phyloP scores from a whole-genome alignment of 495 filamentous ascomycete genomes.

The Tetracladium marchalianum region DNA sequence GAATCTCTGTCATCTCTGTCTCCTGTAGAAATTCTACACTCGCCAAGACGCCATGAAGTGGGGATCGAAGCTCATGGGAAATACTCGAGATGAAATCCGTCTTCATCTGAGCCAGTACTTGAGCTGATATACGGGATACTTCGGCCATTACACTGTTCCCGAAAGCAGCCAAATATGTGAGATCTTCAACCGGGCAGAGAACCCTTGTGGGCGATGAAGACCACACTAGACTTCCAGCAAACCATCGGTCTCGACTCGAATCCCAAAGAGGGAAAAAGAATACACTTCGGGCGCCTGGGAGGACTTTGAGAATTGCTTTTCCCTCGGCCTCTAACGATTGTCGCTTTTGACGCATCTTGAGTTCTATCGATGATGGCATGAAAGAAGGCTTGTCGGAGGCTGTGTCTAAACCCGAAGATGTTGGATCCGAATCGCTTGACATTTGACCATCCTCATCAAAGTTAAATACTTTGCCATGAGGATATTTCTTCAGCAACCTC shows the following conservation, averaged over 20 bases:
- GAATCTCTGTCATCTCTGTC: slow-evolving; percentile 40
- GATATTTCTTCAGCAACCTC: slow-evolving; percentile 27
- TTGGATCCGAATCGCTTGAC: slow-evolving; percentile 20
- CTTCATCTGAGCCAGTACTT: slow-evolving; percentile 40
- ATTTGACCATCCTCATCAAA: slow-evolving; percentile 28
- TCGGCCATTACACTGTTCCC: slow-evolving; percentile 45
- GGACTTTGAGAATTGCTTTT: slow-evolving; percentile 15
- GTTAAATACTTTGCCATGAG: slow-evolving; percentile 31
- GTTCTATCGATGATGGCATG: slow-evolving; percentile 10
- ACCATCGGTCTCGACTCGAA: slow-evolving; percentile 58
- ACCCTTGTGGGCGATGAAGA: slow-evolving; percentile 32
- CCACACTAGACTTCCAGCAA: slow-evolving; percentile 57
- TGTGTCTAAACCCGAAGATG: slow-evolving; percentile 5
- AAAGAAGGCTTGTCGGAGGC: background rate
- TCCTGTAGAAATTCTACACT: slow-evolving; percentile 60
- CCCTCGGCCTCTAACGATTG: slow-evolving; percentile 15
- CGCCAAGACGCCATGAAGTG: slow-evolving; percentile 49
- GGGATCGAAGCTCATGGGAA: slow-evolving; percentile 69
- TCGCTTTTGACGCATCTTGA: slow-evolving; percentile 12
- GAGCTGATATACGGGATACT: slow-evolving; percentile 38
- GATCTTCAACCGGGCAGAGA: slow-evolving; percentile 35
- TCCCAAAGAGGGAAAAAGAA: slow-evolving; percentile 62
- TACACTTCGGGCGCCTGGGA: slow-evolving; percentile 44
- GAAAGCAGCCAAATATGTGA: slow-evolving; percentile 44
- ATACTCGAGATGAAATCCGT: slow-evolving; percentile 63